These are phyloP conservation scores for Pelargonium citronellum DNA, from an alignment of 441 rosid species.

Conservation along the genomic window DNA sequence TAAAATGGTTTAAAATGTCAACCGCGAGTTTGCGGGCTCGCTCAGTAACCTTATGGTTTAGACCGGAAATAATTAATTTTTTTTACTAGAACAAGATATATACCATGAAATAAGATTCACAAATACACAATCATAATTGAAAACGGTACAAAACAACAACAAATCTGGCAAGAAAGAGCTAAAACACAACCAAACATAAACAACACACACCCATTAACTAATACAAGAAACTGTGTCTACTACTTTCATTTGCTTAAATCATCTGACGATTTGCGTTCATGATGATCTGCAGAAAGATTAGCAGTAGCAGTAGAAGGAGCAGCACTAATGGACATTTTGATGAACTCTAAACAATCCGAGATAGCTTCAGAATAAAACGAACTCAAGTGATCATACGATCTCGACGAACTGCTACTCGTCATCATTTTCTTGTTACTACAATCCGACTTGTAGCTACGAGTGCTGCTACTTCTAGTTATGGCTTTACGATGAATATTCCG, in stretches of 20 bases:
- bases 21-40: no score
- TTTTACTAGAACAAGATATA: no score
- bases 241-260: background rate
- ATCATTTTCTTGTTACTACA: background rate
- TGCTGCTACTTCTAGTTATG: background rate
- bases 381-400: background rate
- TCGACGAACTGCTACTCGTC: background rate
- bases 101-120: no score
- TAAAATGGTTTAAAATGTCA: no score
- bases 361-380: slow-evolving; percentile 18
- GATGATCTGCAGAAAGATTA: background rate
- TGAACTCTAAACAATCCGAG: slow-evolving; percentile 18
- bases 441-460: background rate
- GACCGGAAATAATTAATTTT: no score
- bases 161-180: no score
- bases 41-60: no score
- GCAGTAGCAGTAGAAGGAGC: background rate
- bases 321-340: slow-evolving; percentile 12
- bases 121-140: no score
- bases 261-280: background rate
- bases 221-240: no score
- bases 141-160: no score
- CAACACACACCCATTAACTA: no score
- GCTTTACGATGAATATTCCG: background rate
- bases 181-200: no score